These are phyloP conservation scores for Penicillium desertorum DNA, from an alignment of 495 filamentous ascomycete species.

Conservation along the genomic window DNA sequence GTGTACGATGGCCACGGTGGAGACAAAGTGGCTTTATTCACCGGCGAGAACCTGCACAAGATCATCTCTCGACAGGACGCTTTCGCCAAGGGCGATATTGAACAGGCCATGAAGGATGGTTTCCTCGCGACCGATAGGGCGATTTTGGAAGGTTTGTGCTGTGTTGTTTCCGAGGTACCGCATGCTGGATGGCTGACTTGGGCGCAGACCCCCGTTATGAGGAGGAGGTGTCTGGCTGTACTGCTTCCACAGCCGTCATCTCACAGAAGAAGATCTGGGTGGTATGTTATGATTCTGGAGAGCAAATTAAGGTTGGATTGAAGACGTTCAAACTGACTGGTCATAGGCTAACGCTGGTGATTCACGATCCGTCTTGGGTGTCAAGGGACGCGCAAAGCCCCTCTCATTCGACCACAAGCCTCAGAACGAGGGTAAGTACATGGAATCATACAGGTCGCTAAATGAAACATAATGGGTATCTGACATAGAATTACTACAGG, in stretches of 20 bases:
- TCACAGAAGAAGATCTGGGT: conserved; percentile 91
- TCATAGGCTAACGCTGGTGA: conserved; percentile 91
- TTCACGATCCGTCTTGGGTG: conserved; percentile 87
- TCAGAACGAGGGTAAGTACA: conserved; percentile 81
- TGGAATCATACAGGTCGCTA: neutral
- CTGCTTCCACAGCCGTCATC: conserved; percentile 85
- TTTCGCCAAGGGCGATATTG: conserved; percentile 86
- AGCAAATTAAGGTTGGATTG: neutral
- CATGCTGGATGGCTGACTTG: conserved; percentile 2
- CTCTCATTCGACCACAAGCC: conserved; percentile 98
- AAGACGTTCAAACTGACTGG: conserved; percentile 14
- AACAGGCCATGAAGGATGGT: conserved; percentile 95
- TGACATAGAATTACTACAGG: conserved; percentile 50
- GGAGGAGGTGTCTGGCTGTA: conserved; percentile 97
- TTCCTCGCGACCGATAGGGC: conserved; percentile 95
- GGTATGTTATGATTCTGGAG: conserved; percentile 56
- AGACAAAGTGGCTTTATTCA: conserved; percentile 91
- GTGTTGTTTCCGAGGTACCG: conserved; percentile 15
- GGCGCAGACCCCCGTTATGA: conserved; percentile 87
- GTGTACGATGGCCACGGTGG: conserved; percentile 98
- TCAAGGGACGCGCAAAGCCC: conserved; percentile 95
- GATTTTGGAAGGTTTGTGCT: conserved; percentile 79
- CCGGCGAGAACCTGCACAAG: conserved; percentile 88
- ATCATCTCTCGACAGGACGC: conserved; percentile 93
- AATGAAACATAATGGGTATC: conserved; percentile 11